Evolutionary conservation across 1,139 yeast species (phyloP), one percentile per base, ranked within the genome.

Genomic region (Sugiyamaella pinicola): DNA sequence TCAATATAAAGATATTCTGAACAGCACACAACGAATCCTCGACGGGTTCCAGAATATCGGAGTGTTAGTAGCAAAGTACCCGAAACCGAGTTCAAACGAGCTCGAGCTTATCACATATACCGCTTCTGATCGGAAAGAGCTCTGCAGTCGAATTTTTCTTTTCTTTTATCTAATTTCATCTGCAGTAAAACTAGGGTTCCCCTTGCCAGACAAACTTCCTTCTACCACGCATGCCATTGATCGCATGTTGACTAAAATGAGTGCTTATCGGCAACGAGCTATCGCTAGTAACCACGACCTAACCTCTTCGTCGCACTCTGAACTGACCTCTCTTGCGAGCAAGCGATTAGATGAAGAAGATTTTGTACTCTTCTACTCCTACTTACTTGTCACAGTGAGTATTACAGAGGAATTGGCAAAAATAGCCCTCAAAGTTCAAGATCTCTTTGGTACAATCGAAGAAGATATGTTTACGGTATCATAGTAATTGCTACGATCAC

Each of bases 121-220:
- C 8, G 74, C 74, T 28, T 67, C 69, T 1, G 95, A 87, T 65
- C 72, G 93, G 51, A 75, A 70, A 21, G 95, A 87, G 63, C 73
- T 87, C 28, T 87, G 86, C 61, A 84, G 84, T 59, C 70, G 93
- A 21, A 80, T 87, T 0, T 86, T 87, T 59, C 73, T 87, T 56
- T 81, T 84, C 6, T 86, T 87, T 64, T 87, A 86, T 71, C 83
- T 87, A 82, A 76, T 87, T 10, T 85, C 95, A 2, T 83, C 93
- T 31, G 87, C 95, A 0, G 75, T 87, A 73, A 78, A 82, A 52
- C 71, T 88, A 21, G 90, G 90, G 2, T 81, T 87, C 57, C 95
- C 96, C 1, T 67, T 87, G 26, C 95, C 95, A 0, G 80, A 78
- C 33, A 84, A 83, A 60, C 84, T 91, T 3, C 95, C 95, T 0